Conservation (phyloP, 1,284 basidiomycete species). For the Sanghuangporus sanghuang region DNA sequence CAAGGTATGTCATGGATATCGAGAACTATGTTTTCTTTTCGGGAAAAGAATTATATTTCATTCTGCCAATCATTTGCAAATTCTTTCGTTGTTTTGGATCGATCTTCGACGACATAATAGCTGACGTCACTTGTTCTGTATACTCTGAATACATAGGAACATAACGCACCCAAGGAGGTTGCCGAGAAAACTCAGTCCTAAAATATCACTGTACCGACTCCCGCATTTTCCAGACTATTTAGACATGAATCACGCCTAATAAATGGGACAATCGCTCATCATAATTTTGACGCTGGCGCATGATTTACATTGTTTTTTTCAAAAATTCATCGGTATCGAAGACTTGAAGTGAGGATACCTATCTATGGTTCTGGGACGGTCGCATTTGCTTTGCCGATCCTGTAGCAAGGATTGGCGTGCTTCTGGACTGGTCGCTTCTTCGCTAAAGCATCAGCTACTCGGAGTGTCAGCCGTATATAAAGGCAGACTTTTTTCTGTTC, state of each 20-base stretch:
- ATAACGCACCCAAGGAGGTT: constrained; percentile 5
- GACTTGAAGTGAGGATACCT: background rate
- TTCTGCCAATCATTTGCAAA: background rate
- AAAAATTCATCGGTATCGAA: background rate
- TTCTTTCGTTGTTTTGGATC: background rate
- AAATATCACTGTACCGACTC: background rate
- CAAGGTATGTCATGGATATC: constrained; percentile 4
- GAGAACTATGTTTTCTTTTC: background rate
- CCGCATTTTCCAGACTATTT: background rate
- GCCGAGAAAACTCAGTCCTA: constrained; percentile 2
- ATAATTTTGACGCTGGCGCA: background rate
- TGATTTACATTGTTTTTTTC: background rate
- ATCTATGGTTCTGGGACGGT: background rate
- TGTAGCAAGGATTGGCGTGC: background rate
- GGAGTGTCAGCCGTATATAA: background rate
- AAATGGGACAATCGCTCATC: background rate
- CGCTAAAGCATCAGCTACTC: background rate
- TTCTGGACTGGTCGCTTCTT: background rate
- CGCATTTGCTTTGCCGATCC: background rate
- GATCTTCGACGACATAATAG: background rate
- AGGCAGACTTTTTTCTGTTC: background rate
- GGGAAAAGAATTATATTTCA: background rate
- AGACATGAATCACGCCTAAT: background rate
- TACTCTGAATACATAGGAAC: background rate
- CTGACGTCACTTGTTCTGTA: background rate